These are phyloP conservation scores for Rhododendron griersonianum DNA, from an alignment of 148 eudicot species.

Conservation along the genomic window DNA sequence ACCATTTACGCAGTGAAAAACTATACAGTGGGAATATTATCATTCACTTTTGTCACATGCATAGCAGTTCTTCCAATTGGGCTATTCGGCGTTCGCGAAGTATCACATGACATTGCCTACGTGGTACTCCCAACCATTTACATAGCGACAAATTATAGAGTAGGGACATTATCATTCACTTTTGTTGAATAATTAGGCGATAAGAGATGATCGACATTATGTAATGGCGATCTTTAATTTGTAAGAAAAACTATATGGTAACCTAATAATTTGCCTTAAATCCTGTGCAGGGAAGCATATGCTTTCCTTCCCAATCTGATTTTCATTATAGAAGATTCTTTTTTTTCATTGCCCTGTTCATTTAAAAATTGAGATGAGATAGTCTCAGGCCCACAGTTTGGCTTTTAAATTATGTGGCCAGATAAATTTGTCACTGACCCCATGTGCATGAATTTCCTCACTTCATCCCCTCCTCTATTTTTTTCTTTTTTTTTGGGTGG, in stretches of 20 bases:
- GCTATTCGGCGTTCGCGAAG: background rate
- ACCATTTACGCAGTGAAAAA: too few relatives aligned
- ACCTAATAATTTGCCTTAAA: background rate
- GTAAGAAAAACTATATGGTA: too few relatives aligned
- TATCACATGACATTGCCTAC: too few relatives aligned
- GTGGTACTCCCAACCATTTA: too few relatives aligned
- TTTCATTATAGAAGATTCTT: background rate
- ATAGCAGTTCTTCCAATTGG: background rate
- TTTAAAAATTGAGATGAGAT: background rate
- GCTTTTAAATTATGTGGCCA: background rate
- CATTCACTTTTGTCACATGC: background rate
- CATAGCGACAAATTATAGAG: too few relatives aligned
- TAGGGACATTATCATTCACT: too few relatives aligned
- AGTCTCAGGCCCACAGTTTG: background rate
- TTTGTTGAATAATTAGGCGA: too few relatives aligned
- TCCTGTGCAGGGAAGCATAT: background rate
- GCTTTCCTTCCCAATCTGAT: background rate
- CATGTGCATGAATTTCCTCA: constrained; percentile 2
- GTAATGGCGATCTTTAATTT: too few relatives aligned
- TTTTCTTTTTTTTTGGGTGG: background rate
- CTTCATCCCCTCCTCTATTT: background rate
- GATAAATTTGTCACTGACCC: background rate
- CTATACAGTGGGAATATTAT: too few relatives aligned
- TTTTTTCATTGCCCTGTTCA: background rate
- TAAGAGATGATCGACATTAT: too few relatives aligned